These are phyloP conservation scores for Oryza coarctata DNA, from an alignment of 176 grass and related monocot genomes.

Conservation along the genomic window DNA sequence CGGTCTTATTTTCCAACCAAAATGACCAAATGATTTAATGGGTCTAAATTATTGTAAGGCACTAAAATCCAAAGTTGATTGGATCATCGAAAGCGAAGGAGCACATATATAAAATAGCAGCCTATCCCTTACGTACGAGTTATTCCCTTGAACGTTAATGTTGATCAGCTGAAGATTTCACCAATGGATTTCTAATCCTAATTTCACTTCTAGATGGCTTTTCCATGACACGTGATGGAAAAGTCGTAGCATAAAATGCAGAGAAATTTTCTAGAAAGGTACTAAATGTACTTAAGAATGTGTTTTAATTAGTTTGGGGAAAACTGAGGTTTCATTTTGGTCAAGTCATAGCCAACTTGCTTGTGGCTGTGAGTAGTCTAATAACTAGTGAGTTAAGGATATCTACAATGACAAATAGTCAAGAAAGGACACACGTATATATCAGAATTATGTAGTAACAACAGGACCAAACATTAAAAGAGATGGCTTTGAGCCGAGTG, in stretches of 20 bases:
- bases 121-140: slow-evolving; percentile 8
- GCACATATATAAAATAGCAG: not conserved
- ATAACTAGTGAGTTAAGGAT: not conserved
- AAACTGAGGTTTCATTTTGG: not conserved
- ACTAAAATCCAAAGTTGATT: not conserved
- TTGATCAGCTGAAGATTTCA: not conserved
- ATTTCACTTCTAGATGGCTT: not conserved
- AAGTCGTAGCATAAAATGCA: not conserved
- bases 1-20: not conserved
- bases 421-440: not conserved
- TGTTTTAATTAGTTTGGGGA: not conserved
- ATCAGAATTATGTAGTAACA: not conserved
- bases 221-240: not conserved
- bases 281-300: not conserved
- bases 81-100: slow-evolving; percentile 1
- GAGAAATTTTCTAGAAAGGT: not conserved
- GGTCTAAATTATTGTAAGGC: not conserved
- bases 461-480: no score
- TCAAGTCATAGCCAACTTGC: not conserved
- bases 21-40: not conserved
- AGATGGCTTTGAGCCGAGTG: no score
- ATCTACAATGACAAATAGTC: not conserved
- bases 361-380: not conserved
- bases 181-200: not conserved
- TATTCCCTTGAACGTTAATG: not conserved